Evolutionary conservation across 1,284 basidiomycete genomes (phyloP).

Genomic region (Boletus sp.): DNA sequence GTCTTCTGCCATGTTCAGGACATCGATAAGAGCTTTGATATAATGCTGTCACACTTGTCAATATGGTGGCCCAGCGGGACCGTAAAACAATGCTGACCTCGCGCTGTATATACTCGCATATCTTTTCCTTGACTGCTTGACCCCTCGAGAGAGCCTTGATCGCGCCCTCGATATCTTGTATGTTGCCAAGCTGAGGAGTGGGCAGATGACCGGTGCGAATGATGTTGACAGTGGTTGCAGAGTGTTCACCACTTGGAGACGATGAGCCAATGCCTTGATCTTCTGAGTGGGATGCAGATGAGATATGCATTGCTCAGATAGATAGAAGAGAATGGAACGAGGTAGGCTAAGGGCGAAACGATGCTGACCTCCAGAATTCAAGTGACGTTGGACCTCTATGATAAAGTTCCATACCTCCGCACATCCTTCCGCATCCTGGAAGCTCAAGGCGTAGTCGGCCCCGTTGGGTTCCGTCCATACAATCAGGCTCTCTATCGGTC

Average conservation of each 20-base stretch:
- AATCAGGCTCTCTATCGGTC: slow-evolving; percentile 81
- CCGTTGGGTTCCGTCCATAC: slow-evolving; percentile 98
- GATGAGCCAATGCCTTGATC: slow-evolving; percentile 48
- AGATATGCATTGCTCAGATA: slow-evolving; percentile 18
- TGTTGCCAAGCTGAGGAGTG: slow-evolving; percentile 63
- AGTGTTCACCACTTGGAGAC: slow-evolving; percentile 56
- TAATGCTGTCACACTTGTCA: slow-evolving; percentile 60
- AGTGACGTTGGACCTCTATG: slow-evolving; percentile 86
- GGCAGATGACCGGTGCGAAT: slow-evolving; percentile 71
- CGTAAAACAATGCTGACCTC: slow-evolving; percentile 47
- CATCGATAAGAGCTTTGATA: slow-evolving; percentile 80
- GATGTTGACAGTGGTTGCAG: slow-evolving; percentile 58
- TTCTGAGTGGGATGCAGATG: slow-evolving; percentile 34
- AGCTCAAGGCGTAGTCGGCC: slow-evolving; percentile 93
- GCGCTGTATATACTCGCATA: slow-evolving; percentile 77
- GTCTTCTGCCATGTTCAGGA: slow-evolving; percentile 88
- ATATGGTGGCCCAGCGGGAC: background rate
- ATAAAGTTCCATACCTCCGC: slow-evolving; percentile 98
- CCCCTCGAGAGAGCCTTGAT: slow-evolving; percentile 69
- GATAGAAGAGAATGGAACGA: slow-evolving; percentile 1
- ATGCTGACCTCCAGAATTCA: slow-evolving; percentile 57
- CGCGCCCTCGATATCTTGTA: slow-evolving; percentile 71
- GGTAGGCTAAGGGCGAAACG: slow-evolving; percentile 15
- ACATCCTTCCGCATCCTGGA: slow-evolving; percentile 95
- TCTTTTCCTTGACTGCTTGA: slow-evolving; percentile 68